phyloP scores from a whole-genome alignment of 176 grass and related monocot species.

The Olyra latifolia region DNA sequence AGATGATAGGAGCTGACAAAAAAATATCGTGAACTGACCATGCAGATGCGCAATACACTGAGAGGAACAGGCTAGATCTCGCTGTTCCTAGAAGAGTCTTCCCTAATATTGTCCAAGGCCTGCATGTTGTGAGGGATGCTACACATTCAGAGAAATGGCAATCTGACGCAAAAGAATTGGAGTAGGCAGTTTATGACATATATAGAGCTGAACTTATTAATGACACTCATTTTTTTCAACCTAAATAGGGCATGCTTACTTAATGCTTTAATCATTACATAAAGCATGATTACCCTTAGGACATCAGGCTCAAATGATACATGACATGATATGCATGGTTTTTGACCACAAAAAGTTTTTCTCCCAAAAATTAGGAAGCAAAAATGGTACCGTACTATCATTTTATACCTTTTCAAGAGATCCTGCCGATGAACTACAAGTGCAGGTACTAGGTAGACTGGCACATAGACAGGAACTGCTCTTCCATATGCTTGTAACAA shows the following conservation, averaged over 20 bases:
- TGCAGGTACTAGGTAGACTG: conserved; percentile 89
- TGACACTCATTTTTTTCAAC: background rate
- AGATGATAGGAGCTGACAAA: background rate
- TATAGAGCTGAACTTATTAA: background rate
- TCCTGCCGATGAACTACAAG: conserved; percentile 93
- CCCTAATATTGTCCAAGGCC: conserved; percentile 80
- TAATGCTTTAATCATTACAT: background rate
- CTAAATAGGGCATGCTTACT: background rate
- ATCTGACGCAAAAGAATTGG: background rate
- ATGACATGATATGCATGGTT: background rate
- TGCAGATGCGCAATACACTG: conserved; percentile 81
- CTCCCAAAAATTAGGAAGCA: conserved; percentile 8
- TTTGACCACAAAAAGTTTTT: background rate
- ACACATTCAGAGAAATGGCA: conserved; percentile 24
- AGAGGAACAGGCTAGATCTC: conserved; percentile 92
- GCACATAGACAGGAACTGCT: conserved; percentile 92
- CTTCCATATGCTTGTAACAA: conserved; percentile 91
- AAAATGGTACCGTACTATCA: conserved; percentile 9
- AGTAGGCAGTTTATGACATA: conserved; percentile 17
- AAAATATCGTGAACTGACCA: conserved; percentile 55
- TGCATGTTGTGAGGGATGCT: conserved; percentile 37
- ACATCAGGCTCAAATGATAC: background rate
- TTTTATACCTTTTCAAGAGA: conserved; percentile 77
- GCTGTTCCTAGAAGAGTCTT: conserved; percentile 88
- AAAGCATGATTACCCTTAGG: background rate